A percentile compares a stretch with the other conserved stretches of the same genome.
Evolutionary conservation across 371 early-diverging fungal species (phyloP).

Genomic region (Lichtheimia ornata): DNA sequence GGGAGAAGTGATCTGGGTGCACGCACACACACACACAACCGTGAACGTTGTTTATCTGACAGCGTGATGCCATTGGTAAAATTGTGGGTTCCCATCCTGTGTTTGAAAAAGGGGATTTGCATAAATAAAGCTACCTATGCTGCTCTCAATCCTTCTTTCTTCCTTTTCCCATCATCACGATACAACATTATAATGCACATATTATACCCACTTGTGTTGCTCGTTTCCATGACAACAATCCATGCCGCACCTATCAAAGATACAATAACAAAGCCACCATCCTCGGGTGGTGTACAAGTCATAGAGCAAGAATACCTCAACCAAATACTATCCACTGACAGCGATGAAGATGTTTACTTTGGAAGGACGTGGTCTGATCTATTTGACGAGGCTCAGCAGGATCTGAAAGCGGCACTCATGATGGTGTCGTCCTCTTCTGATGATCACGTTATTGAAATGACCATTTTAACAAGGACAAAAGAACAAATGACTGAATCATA

Average conservation of each 20-base stretch:
- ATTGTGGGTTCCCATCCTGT: too few relatives aligned
- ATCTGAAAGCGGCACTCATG: slow-evolving; percentile 6
- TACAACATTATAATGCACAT: neutral
- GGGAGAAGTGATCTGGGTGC: too few relatives aligned
- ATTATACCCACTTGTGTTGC: neutral
- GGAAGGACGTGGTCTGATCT: slow-evolving; percentile 5
- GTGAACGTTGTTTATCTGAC: too few relatives aligned
- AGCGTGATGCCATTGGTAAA: too few relatives aligned
- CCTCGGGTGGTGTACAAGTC: neutral
- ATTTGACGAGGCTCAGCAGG: slow-evolving; percentile 3
- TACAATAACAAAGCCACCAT: too few relatives aligned
- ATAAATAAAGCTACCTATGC: too few relatives aligned
- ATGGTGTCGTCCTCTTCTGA: slow-evolving; percentile 9
- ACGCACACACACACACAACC: too few relatives aligned
- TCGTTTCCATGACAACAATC: neutral
- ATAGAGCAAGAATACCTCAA: slow-evolving; percentile 4
- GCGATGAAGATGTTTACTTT: slow-evolving; percentile 11
- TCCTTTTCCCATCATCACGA: too few relatives aligned
- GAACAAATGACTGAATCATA: neutral
- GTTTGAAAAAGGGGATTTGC: too few relatives aligned
- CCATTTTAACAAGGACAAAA: slow-evolving; percentile 5
- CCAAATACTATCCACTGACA: slow-evolving; percentile 8
- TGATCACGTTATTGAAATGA: slow-evolving; percentile 13
- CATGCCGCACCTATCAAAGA: neutral
- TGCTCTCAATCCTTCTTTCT: too few relatives aligned